Percentiles rank a stretch among this genome's conserved stretches.
These are phyloP conservation scores for Yamadazyma sp. DNA, from an alignment of 805 yeast species.

Conservation along the genomic window DNA sequence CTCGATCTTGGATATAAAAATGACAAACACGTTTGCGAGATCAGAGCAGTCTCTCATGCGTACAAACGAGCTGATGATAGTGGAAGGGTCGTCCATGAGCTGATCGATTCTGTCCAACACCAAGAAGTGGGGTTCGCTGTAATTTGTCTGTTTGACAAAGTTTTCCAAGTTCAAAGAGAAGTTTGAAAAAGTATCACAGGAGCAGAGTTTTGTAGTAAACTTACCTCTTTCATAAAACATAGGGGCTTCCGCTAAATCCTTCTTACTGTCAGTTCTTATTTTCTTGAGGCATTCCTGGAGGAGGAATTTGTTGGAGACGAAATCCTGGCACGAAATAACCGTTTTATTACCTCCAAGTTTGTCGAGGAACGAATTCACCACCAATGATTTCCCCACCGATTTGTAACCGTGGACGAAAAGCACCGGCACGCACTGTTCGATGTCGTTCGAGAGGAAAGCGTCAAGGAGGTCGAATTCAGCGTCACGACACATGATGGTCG, in stretches of 20 bases:
- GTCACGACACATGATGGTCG: slow-evolving; percentile 23
- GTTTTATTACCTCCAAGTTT: slow-evolving; percentile 26
- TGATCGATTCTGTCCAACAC: slow-evolving; percentile 51
- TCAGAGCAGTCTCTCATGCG: slow-evolving; percentile 44
- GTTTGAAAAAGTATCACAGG: slow-evolving; percentile 43
- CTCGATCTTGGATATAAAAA: slow-evolving; percentile 42
- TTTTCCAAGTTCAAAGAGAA: slow-evolving; percentile 44
- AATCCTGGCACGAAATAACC: slow-evolving; percentile 45
- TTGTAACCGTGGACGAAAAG: slow-evolving; percentile 49
- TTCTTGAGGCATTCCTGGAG: slow-evolving; percentile 42
- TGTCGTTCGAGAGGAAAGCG: slow-evolving; percentile 32
- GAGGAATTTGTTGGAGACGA: slow-evolving; percentile 40
- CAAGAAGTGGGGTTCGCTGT: slow-evolving; percentile 38
- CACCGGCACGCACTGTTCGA: slow-evolving; percentile 30
- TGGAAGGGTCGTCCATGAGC: slow-evolving; percentile 43
- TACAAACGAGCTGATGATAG: slow-evolving; percentile 39
- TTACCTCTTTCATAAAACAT: slow-evolving; percentile 26
- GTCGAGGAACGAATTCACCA: slow-evolving; percentile 32
- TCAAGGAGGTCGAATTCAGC: slow-evolving; percentile 35
- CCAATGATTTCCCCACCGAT: slow-evolving; percentile 49
- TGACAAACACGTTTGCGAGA: slow-evolving; percentile 31
- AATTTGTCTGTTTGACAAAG: slow-evolving; percentile 30
- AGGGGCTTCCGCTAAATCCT: slow-evolving; percentile 21
- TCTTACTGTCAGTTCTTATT: slow-evolving; percentile 37
- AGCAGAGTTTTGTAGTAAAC: slow-evolving; percentile 23